These are phyloP conservation scores for Grifola frondosa DNA, from an alignment of 1,284 basidiomycete genomes.

Conservation along the genomic window DNA sequence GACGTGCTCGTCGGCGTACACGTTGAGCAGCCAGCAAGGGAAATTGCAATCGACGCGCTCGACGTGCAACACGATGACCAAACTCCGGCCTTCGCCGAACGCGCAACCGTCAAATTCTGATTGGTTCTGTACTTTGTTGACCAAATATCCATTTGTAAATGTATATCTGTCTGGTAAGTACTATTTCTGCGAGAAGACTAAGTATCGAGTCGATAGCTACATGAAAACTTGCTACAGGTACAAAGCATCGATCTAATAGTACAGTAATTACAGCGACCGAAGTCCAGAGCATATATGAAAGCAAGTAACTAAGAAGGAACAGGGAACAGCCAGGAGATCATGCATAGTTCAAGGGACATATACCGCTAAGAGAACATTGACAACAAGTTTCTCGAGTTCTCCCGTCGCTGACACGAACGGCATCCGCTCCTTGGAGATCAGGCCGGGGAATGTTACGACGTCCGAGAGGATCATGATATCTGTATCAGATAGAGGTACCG, in stretches of 20 bases:
- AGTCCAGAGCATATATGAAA: too few species aligned
- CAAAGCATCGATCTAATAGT: constrained; percentile 10
- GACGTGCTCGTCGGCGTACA: constrained; percentile 29
- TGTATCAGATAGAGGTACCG: constrained; percentile 57
- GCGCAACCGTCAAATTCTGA: constrained; percentile 13
- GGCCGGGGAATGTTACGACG: constrained; percentile 42
- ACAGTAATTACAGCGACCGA: too few species aligned
- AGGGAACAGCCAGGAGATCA: constrained; percentile 3
- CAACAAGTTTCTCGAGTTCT: constrained; percentile 68
- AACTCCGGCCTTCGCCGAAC: constrained; percentile 27
- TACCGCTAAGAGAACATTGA: constrained; percentile 69
- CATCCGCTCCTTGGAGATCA: constrained; percentile 65
- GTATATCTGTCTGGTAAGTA: too few species aligned
- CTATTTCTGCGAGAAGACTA: too few species aligned
- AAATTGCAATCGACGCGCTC: constrained; percentile 21
- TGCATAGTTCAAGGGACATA: constrained; percentile 52
- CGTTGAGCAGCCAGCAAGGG: constrained; percentile 23
- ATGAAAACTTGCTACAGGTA: too few species aligned
- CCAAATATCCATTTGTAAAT: too few species aligned
- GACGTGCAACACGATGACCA: constrained; percentile 25
- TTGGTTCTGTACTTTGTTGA: constrained; percentile 9
- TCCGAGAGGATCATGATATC: constrained; percentile 64
- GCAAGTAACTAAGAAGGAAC: constrained; percentile 8
- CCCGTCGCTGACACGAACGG: constrained; percentile 60
- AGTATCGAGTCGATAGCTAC: too few species aligned